Percentiles rank a stretch among this genome's conserved stretches.
phyloP scores from a whole-genome alignment of 306 rosid genomes.

The Spatholobus suberectus region DNA sequence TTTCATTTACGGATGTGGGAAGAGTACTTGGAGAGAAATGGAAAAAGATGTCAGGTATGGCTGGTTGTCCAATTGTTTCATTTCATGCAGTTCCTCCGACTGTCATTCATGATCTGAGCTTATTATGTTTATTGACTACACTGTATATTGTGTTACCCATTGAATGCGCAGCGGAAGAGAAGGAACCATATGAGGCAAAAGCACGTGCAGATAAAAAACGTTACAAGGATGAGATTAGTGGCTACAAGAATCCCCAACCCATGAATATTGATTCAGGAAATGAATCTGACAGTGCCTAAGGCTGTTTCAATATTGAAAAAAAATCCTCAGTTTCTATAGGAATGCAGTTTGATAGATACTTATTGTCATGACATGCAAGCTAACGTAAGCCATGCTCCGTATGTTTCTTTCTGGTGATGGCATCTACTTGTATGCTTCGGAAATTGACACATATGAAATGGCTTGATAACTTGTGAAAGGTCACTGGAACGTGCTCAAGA shows the following conservation, averaged over 20 bases:
- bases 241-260: constrained; percentile 91
- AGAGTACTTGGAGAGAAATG: constrained; percentile 94
- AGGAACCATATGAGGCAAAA: constrained; percentile 73
- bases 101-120: constrained; percentile 8
- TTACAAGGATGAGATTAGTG: constrained; percentile 88
- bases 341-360: background rate
- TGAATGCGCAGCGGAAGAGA: constrained; percentile 50
- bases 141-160: constrained; percentile 21
- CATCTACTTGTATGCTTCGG: background rate
- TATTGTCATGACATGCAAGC: background rate
- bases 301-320: constrained; percentile 33
- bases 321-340: background rate
- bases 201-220: constrained; percentile 91
- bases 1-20: constrained; percentile 77
- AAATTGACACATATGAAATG: background rate
- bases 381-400: background rate
- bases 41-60: constrained; percentile 92
- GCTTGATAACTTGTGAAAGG: constrained; percentile 12
- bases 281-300: constrained; percentile 75
- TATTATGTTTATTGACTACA: background rate
- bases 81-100: background rate
- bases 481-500: background rate
- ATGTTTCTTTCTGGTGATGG: background rate
- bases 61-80: constrained; percentile 25
- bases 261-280: constrained; percentile 85